These are phyloP conservation scores for Metschnikowia bowlesiae DNA, from an alignment of 805 yeast species.

Conservation along the genomic window DNA sequence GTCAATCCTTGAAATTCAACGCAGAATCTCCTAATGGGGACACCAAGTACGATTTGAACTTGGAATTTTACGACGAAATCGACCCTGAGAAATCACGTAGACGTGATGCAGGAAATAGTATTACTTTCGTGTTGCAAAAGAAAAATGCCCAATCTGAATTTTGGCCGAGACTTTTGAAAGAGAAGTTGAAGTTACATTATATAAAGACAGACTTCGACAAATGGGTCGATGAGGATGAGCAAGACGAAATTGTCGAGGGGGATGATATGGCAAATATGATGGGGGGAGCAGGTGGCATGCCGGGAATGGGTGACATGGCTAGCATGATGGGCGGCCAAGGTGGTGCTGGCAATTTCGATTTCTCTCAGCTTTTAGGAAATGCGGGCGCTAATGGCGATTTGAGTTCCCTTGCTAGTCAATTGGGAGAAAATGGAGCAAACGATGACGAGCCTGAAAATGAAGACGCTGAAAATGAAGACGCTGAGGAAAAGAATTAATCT, in stretches of 20 bases:
- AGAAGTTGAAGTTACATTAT: constrained; percentile 71
- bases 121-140: constrained; percentile 67
- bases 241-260: constrained; percentile 60
- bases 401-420: constrained; percentile 39
- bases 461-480: constrained; percentile 7
- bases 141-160: constrained; percentile 62
- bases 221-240: constrained; percentile 99
- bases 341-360: constrained; percentile 17
- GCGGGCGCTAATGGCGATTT: constrained; percentile 35
- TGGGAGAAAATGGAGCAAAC: constrained; percentile 31
- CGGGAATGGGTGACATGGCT: constrained; percentile 16
- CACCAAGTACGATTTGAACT: constrained; percentile 55
- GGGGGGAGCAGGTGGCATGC: constrained; percentile 23
- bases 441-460: constrained; percentile 12
- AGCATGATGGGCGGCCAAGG: constrained; percentile 28
- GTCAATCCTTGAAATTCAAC: constrained; percentile 48
- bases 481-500: constrained; percentile 13
- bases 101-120: constrained; percentile 52
- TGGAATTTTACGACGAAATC: constrained; percentile 76
- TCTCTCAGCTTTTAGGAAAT: constrained; percentile 22
- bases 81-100: constrained; percentile 61
- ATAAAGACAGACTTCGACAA: constrained; percentile 93
- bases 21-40: constrained; percentile 43
- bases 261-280: constrained; percentile 30
- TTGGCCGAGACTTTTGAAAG: constrained; percentile 96